These are phyloP conservation scores for Coniophora puteana DNA, from an alignment of 1,284 basidiomycete species.

Conservation along the genomic window DNA sequence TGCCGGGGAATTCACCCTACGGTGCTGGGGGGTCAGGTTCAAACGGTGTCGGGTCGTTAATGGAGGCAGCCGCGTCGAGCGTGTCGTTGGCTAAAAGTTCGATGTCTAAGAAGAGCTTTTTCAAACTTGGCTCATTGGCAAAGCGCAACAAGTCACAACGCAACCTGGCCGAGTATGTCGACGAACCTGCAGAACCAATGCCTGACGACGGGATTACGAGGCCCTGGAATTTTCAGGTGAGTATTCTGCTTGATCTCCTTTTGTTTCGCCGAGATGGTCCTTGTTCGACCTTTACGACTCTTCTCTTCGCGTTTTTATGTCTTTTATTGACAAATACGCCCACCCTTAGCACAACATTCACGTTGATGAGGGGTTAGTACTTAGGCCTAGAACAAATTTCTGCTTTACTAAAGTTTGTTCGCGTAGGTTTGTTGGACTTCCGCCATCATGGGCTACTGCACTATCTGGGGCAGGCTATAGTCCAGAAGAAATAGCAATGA, in stretches of 20 bases:
- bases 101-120: constrained; percentile 24
- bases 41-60: constrained; percentile 31
- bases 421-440: constrained; percentile 59
- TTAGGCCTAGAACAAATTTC: background rate
- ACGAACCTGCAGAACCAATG: no score
- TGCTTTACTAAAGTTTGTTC: background rate
- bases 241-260: constrained; percentile 16
- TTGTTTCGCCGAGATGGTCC: background rate
- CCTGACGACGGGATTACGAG: constrained; percentile 61
- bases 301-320: background rate
- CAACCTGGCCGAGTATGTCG: constrained; percentile 28
- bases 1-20: no score
- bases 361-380: constrained; percentile 66
- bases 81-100: constrained; percentile 8
- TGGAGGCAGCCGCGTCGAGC: constrained; percentile 20
- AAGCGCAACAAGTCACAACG: constrained; percentile 35
- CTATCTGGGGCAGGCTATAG: constrained; percentile 57
- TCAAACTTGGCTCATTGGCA: constrained; percentile 21
- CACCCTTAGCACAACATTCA: constrained; percentile 75
- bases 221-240: constrained; percentile 75
- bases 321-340: constrained; percentile 3
- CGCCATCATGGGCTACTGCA: constrained; percentile 66
- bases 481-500: constrained; percentile 62
- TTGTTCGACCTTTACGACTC: background rate
- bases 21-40: no score